Conservation (phyloP, 371 early-diverging fungal genomes). For the Rhizomucor miehei region DNA sequence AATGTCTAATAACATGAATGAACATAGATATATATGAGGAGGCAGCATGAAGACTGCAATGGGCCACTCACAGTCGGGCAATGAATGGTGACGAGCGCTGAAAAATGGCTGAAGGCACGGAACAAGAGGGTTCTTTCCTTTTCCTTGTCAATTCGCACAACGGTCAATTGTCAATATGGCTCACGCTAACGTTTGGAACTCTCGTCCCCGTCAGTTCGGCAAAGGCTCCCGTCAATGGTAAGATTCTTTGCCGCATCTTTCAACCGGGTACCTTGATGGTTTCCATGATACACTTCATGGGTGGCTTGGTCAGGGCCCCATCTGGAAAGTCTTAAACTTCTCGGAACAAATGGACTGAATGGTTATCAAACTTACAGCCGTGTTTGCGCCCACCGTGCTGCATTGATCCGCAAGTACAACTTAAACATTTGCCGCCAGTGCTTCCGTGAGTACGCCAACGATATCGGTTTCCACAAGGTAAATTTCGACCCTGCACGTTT, state of each 20-base stretch:
- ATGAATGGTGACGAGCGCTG: too few species aligned
- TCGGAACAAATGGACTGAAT: neutral
- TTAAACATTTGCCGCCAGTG: slow-evolving; percentile 99
- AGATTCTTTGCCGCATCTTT: slow-evolving; percentile 5
- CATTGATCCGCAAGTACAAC: slow-evolving; percentile 99
- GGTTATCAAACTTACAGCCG: slow-evolving; percentile 63
- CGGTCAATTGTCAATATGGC: slow-evolving; percentile 69
- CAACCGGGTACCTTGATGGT: neutral
- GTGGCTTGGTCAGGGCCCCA: slow-evolving; percentile 1
- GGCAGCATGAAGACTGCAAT: too few species aligned
- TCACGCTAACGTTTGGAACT: slow-evolving; percentile 95
- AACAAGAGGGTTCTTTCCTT: too few species aligned
- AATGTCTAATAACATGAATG: too few species aligned
- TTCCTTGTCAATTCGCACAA: too few species aligned
- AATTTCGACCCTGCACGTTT: neutral
- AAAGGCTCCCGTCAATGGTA: slow-evolving; percentile 99
- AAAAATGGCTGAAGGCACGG: too few species aligned
- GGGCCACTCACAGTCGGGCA: too few species aligned
- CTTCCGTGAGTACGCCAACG: slow-evolving; percentile 98
- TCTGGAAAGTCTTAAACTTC: neutral
- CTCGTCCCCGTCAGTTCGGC: slow-evolving; percentile 94
- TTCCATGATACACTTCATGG: neutral
- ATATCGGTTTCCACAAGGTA: slow-evolving; percentile 98
- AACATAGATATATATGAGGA: too few species aligned
- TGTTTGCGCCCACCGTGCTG: slow-evolving; percentile 97